Evolutionary conservation across 768 basidiomycete species (phyloP).

Genomic region (Lactarius pseudohatsudake): DNA sequence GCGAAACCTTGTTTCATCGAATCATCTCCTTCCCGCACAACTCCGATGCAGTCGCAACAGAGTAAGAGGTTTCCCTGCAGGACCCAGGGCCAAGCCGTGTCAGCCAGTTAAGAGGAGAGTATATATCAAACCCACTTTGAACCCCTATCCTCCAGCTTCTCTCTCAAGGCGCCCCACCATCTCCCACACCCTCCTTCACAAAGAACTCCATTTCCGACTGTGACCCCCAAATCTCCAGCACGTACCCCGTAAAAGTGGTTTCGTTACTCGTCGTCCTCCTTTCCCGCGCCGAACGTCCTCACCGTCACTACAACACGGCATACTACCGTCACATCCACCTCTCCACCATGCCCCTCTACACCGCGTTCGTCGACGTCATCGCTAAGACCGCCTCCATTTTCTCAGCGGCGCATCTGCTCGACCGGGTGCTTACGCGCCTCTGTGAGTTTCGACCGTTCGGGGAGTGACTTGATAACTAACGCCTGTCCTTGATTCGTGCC

Average conservation of each 20-base stretch:
- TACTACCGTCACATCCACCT: neutral
- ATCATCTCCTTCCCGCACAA: neutral
- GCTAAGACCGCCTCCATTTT: slow-evolving; percentile 6
- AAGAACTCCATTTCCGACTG: neutral
- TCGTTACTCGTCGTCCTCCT: neutral
- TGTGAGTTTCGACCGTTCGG: neutral
- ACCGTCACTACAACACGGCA: neutral
- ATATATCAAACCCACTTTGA: slow-evolving; percentile 1
- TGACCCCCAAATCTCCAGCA: no score
- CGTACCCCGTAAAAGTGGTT: neutral
- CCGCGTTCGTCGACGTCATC: neutral
- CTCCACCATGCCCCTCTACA: slow-evolving; percentile 4
- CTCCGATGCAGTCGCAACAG: neutral
- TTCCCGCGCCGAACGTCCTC: neutral
- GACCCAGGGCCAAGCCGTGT: neutral
- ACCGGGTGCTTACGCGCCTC: slow-evolving; percentile 16
- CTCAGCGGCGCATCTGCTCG: slow-evolving; percentile 14
- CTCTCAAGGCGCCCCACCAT: neutral
- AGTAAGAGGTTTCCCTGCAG: neutral
- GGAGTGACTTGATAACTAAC: neutral
- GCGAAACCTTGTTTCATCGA: neutral
- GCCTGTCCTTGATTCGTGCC: neutral
- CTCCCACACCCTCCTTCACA: neutral
- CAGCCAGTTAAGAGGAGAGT: neutral
- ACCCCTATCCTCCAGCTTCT: neutral